These are phyloP conservation scores for Amborella trichopoda DNA, from an alignment of 164 flowering plant genomes.

Conservation along the genomic window DNA sequence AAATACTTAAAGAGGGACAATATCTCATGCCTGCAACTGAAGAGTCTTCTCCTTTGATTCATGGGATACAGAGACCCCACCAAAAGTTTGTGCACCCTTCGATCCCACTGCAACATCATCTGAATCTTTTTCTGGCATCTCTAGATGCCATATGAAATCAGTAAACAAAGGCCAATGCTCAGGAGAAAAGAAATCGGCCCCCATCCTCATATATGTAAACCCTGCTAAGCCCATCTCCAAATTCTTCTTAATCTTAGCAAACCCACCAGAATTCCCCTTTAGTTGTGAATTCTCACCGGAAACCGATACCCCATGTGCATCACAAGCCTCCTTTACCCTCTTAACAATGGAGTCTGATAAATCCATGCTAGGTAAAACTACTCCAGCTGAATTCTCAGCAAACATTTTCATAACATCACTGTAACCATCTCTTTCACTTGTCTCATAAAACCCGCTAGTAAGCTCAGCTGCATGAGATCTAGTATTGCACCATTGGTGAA, in stretches of 20 bases:
- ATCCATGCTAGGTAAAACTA: constrained; percentile 79
- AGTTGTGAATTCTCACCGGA: constrained; percentile 50
- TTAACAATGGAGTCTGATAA: constrained; percentile 43
- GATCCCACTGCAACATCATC: constrained; percentile 42
- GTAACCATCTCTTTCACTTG: constrained; percentile 55
- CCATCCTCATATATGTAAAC: constrained; percentile 89
- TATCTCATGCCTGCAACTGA: constrained; percentile 1
- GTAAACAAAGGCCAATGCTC: constrained; percentile 68
- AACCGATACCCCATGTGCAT: constrained; percentile 35
- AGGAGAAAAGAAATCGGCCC: constrained; percentile 87
- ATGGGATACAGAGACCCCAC: no score
- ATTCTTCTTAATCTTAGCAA: constrained; percentile 43
- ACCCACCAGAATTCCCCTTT: constrained; percentile 19
- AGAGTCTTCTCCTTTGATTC: constrained; percentile 1
- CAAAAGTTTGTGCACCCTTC: constrained; percentile 13
- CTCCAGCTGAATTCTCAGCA: constrained; percentile 36
- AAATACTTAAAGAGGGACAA: not conserved
- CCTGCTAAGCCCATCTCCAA: constrained; percentile 30
- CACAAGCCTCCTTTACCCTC: constrained; percentile 41
- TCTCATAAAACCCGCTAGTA: constrained; percentile 76
- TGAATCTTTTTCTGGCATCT: constrained; percentile 20
- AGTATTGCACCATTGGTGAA: constrained; percentile 50
- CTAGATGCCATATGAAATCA: constrained; percentile 35
- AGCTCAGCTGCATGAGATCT: constrained; percentile 71
- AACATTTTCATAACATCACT: constrained; percentile 50